Conservation (phyloP, 106 monocot species). For the Posidonia australis region DNA sequence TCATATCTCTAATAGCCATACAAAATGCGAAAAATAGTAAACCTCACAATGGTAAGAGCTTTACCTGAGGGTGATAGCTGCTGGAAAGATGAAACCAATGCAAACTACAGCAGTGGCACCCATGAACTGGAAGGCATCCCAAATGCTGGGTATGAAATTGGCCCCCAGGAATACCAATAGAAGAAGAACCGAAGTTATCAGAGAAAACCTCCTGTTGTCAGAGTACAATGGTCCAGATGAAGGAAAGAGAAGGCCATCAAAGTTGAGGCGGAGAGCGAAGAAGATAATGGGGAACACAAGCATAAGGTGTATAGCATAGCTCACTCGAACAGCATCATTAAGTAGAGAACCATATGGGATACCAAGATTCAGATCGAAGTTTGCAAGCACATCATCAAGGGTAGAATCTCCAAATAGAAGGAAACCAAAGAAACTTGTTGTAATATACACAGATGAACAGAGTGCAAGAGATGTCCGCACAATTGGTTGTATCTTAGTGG, state of each 20-base stretch:
- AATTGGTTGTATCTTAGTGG: slow-evolving; percentile 55
- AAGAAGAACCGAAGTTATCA: slow-evolving; percentile 34
- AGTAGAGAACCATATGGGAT: slow-evolving; percentile 63
- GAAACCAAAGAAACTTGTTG: slow-evolving; percentile 83
- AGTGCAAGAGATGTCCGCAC: slow-evolving; percentile 63
- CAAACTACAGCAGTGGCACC: slow-evolving; percentile 92
- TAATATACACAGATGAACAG: slow-evolving; percentile 73
- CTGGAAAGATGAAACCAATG: slow-evolving; percentile 89
- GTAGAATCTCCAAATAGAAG: slow-evolving; percentile 84
- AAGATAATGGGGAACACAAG: no score
- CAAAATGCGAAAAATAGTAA: not conserved
- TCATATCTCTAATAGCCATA: no score
- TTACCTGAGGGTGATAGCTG: slow-evolving; percentile 73
- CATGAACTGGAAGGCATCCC: slow-evolving; percentile 94
- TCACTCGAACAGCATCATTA: slow-evolving; percentile 62
- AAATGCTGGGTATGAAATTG: slow-evolving; percentile 85
- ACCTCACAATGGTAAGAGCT: not conserved
- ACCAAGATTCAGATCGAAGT: slow-evolving; percentile 76
- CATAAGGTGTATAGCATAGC: slow-evolving; percentile 79
- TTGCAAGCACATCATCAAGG: slow-evolving; percentile 85
- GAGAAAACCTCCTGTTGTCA: slow-evolving; percentile 52
- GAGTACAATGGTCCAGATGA: slow-evolving; percentile 32
- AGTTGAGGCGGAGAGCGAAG: slow-evolving; percentile 67
- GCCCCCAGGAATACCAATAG: slow-evolving; percentile 51
- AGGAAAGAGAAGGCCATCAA: slow-evolving; percentile 80